phyloP scores from a whole-genome alignment of 2,329 filamentous ascomycete genomes.

The Allantophomopsis cytisporea region DNA sequence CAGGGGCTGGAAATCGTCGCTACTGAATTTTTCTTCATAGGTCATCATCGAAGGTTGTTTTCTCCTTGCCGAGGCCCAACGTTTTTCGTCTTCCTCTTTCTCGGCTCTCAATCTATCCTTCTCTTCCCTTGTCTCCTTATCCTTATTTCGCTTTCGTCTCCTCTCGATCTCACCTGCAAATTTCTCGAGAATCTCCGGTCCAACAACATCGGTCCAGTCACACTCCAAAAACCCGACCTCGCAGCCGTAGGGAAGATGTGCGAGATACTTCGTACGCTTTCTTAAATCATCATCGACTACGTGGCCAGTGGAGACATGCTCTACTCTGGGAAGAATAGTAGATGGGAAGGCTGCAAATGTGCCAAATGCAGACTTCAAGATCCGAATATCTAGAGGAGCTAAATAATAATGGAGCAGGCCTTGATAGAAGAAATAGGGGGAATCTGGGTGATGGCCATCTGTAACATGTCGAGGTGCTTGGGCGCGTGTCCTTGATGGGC shows the following conservation, averaged over 20 bases:
- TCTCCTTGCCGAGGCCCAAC: conserved; percentile 43
- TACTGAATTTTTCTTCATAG: conserved; percentile 29
- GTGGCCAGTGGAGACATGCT: conserved; percentile 58
- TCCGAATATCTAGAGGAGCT: conserved; percentile 59
- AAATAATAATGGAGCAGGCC: conserved; percentile 59
- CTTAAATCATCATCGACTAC: conserved; percentile 59
- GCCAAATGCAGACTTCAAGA: conserved; percentile 57
- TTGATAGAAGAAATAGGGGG: conserved; percentile 58
- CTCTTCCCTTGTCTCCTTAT: conserved; percentile 57
- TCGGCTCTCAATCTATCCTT: conserved; percentile 56
- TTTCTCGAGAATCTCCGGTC: conserved; percentile 41
- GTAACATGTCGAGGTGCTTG: background rate
- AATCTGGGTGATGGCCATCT: conserved; percentile 9
- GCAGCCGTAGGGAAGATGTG: conserved; percentile 57
- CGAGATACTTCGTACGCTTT: conserved; percentile 56
- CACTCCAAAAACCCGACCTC: conserved; percentile 63
- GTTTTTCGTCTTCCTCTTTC: conserved; percentile 52
- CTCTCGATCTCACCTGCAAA: conserved; percentile 51
- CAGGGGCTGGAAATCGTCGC: conserved; percentile 53
- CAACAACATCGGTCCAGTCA: conserved; percentile 61
- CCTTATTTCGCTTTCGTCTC: conserved; percentile 47
- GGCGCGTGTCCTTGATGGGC: background rate
- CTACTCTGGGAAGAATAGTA: conserved; percentile 56
- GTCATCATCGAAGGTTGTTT: conserved; percentile 34
- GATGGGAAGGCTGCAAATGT: conserved; percentile 54